These are phyloP conservation scores for Macrocybe gigantea DNA, from an alignment of 768 basidiomycete genomes.

Conservation along the genomic window DNA sequence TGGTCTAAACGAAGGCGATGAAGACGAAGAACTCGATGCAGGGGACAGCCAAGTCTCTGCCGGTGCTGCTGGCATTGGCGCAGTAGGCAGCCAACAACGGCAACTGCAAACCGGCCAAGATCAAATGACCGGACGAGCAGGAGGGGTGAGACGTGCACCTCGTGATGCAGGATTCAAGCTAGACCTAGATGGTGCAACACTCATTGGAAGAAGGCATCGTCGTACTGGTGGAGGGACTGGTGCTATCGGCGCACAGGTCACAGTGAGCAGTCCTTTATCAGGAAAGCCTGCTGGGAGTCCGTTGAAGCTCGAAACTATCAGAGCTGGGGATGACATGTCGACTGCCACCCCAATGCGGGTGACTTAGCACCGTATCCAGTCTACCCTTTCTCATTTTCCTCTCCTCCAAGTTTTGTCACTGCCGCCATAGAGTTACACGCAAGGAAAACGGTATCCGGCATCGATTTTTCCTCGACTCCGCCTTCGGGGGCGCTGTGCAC, in stretches of 20 bases:
- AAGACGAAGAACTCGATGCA: conserved; percentile 43
- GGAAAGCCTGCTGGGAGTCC: conserved; percentile 21
- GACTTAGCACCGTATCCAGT: conserved; percentile 6
- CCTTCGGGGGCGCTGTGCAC: too few relatives aligned
- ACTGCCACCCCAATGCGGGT: conserved; percentile 19
- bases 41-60: conserved; percentile 5
- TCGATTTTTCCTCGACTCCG: too few relatives aligned
- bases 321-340: conserved; percentile 12
- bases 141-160: conserved; percentile 7
- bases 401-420: too few relatives aligned
- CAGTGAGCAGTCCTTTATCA: conserved; percentile 29
- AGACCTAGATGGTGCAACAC: conserved; percentile 79
- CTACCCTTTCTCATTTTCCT: too few relatives aligned
- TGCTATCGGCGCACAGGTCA: conserved; percentile 12
- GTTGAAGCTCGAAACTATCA: conserved; percentile 18
- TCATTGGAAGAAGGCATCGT: conserved; percentile 69
- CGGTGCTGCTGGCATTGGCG: conserved; percentile 18
- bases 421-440: too few relatives aligned
- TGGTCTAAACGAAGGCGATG: conserved; percentile 93
- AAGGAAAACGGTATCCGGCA: too few relatives aligned
- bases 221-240: conserved; percentile 10
- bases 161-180: conserved; percentile 61
- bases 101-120: conserved; percentile 9
- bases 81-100: conserved; percentile 22
- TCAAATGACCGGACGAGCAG: not conserved